Evolutionary conservation across 106 monocot genomes (phyloP), one percentile per base, ranked within the genome.

Genomic region (Dendrobium officinale): DNA sequence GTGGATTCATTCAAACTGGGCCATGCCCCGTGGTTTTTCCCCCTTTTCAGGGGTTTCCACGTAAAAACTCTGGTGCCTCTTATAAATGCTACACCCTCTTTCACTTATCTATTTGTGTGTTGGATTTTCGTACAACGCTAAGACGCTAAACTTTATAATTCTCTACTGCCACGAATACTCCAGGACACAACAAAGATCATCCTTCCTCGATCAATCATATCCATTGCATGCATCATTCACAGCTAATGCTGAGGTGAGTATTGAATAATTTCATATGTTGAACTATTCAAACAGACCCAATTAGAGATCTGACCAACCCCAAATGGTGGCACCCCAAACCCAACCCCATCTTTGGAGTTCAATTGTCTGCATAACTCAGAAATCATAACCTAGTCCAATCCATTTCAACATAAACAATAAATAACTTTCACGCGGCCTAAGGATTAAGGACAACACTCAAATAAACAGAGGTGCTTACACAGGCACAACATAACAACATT

Each of bases 371-470:
- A 17, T n/a, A 58, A 58, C n/a, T 9, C 6, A 27, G 7, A 67
- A 67, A 67, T 27, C 5, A 70, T 37, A 70, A 70, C 3, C 33
- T 37, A 70, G 16, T 33, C 24, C 15, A 37, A 37, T 33, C 29
- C 16, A 70, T 70, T 70, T 70, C 37, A 70, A 70, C 70, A 70
- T 37, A 33, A 70, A 70, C 11, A 70, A 70, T n/a, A 70, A 70
- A n/a, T 33, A 70, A 20, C 33, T 33, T 68, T 31, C 29, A 9
- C 33, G 37, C 16, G 9, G 4, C 2, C 37, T 16, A 70, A 37
- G 61, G 33, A 70, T 70, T 37, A 33, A 70, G 16, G 37, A 37
- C 37, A 37, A 70, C 13, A 70, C 37, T 22, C 61, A 61, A 70
- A 37, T 37, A 37, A 61, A 70, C 70, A 29, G 33, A 37, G 37